Conservation (phyloP, 129 eudicot genomes). For the Tagetes erecta region DNA sequence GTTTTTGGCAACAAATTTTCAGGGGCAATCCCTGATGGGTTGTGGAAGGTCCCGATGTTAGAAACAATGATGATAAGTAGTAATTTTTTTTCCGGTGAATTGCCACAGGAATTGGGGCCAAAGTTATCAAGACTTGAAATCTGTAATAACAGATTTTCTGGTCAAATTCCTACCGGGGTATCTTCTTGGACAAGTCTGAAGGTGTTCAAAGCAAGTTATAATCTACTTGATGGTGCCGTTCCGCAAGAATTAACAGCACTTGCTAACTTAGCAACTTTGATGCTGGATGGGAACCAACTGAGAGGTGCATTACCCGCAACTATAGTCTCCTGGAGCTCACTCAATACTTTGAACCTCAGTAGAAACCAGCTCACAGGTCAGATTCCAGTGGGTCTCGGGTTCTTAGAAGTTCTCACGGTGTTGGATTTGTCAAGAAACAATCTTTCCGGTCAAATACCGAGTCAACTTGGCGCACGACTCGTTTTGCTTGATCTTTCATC, state of each 20-base stretch:
- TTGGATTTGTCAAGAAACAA: slow-evolving; percentile 70
- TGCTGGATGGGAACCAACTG: slow-evolving; percentile 60
- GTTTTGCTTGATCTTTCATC: slow-evolving; percentile 62
- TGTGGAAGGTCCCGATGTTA: slow-evolving; percentile 54
- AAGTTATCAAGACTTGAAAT: slow-evolving; percentile 50
- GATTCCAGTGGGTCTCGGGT: slow-evolving; percentile 63
- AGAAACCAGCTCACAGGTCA: slow-evolving; percentile 64
- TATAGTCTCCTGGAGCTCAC: slow-evolving; percentile 50
- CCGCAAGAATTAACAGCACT: slow-evolving; percentile 68
- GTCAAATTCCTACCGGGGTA: slow-evolving; percentile 51
- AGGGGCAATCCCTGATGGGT: slow-evolving; percentile 62
- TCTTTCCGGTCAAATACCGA: slow-evolving; percentile 68
- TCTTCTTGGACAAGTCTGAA: slow-evolving; percentile 55
- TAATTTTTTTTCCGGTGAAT: slow-evolving; percentile 63
- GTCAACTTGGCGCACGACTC: slow-evolving; percentile 45
- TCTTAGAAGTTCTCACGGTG: slow-evolving; percentile 42
- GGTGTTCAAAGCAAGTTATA: slow-evolving; percentile 63
- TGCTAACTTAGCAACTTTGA: slow-evolving; percentile 32
- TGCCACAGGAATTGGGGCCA: slow-evolving; percentile 51
- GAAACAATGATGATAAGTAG: slow-evolving; percentile 33
- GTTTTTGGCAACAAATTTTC: slow-evolving; percentile 50
- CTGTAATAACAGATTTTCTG: slow-evolving; percentile 64
- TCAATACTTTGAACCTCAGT: slow-evolving; percentile 55
- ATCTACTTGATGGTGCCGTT: slow-evolving; percentile 51
- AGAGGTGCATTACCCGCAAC: slow-evolving; percentile 58